Percentiles rank a stretch among this genome's conserved stretches.
phyloP scores from a whole-genome alignment of 1,284 basidiomycete species.

The Apiotrichum gracile region DNA sequence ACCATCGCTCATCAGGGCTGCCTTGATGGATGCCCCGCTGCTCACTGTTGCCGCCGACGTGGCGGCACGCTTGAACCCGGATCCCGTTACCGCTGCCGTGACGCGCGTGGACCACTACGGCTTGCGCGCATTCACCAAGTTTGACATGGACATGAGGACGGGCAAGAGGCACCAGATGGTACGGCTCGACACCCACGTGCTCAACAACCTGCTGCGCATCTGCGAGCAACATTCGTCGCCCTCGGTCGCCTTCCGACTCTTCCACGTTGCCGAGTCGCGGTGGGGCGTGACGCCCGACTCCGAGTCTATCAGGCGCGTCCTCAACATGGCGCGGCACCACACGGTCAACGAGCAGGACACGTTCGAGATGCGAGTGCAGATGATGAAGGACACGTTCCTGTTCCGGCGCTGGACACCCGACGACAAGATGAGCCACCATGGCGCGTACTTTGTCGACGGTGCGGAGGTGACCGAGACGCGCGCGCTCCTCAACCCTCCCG shows the following conservation, averaged over 20 bases:
- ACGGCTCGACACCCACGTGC: conserved; percentile 23
- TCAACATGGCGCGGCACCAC: conserved; percentile 24
- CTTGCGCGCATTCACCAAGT: background rate
- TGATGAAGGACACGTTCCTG: conserved; percentile 22
- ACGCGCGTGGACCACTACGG: conserved; percentile 25
- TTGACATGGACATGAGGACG: too few relatives aligned
- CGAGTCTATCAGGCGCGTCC: conserved; percentile 25
- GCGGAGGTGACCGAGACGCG: background rate
- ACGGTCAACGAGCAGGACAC: conserved; percentile 9
- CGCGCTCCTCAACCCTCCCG: conserved; percentile 3
- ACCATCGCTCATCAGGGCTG: background rate
- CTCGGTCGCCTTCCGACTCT: conserved; percentile 32
- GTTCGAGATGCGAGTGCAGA: conserved; percentile 19
- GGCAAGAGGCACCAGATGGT: conserved; percentile 14
- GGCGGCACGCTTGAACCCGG: conserved; percentile 3
- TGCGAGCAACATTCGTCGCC: conserved; percentile 16
- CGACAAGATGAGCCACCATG: background rate
- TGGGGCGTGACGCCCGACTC: conserved; percentile 34
- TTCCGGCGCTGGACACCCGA: background rate
- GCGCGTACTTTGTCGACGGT: background rate
- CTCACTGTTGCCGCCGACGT: conserved; percentile 26
- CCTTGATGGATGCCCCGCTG: conserved; percentile 23
- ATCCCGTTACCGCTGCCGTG: conserved; percentile 20
- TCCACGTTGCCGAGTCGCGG: conserved; percentile 27
- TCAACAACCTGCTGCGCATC: conserved; percentile 30